Conservation (phyloP, 805 yeast species). For the Cyberlindnera japonica region DNA sequence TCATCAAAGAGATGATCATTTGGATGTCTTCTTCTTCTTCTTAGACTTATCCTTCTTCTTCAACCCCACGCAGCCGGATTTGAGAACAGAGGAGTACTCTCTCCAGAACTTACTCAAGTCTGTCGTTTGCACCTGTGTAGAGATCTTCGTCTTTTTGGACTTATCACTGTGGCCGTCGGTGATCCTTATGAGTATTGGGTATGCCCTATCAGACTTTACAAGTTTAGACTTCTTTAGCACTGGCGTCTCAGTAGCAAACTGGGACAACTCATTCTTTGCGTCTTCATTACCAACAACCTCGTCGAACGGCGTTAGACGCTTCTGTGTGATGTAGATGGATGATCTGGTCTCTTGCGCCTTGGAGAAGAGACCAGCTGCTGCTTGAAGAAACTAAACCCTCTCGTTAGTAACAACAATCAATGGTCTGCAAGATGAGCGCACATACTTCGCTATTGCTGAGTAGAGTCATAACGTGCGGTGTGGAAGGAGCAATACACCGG, state of each 20-base stretch:
- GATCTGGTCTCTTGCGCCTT: conserved; percentile 40
- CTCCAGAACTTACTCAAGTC: conserved; percentile 72
- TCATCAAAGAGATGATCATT: conserved; percentile 10
- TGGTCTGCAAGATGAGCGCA: neutral
- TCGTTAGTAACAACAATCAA: neutral
- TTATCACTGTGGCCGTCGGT: conserved; percentile 54
- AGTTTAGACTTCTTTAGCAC: conserved; percentile 28
- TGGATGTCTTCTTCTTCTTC: conserved; percentile 50
- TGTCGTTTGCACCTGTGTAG: conserved; percentile 66
- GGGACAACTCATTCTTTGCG: conserved; percentile 21
- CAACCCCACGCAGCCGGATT: conserved; percentile 69
- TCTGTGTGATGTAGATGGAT: conserved; percentile 58
- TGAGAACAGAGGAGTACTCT: conserved; percentile 65
- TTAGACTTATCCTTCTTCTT: conserved; percentile 75
- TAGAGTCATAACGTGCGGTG: conserved; percentile 10
- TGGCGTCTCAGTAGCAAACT: conserved; percentile 17
- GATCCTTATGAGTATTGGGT: conserved; percentile 66
- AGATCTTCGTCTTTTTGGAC: conserved; percentile 51
- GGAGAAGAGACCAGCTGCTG: conserved; percentile 25
- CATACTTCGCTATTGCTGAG: conserved; percentile 24
- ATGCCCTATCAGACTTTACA: conserved; percentile 33
- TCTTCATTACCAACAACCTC: conserved; percentile 27
- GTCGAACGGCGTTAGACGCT: conserved; percentile 39
- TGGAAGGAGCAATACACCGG: no score
- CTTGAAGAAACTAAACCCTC: conserved; percentile 25